These are phyloP conservation scores for Acer saccharum DNA, from an alignment of 345 rosid species.

Conservation along the genomic window DNA sequence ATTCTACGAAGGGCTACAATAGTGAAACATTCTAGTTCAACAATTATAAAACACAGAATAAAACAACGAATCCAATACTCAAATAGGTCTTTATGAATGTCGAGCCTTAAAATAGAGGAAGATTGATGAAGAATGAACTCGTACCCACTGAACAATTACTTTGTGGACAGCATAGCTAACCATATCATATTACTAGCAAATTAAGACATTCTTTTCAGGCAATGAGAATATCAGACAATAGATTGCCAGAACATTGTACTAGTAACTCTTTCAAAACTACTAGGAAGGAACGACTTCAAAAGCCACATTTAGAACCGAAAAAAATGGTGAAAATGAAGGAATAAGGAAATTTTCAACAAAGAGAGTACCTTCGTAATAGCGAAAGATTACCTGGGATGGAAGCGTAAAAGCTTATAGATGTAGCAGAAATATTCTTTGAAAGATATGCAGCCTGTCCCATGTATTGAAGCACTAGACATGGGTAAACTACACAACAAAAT, in stretches of 20 bases:
- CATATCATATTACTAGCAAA: not conserved
- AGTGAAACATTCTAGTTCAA: not conserved
- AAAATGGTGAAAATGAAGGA: conserved; percentile 13
- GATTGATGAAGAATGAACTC: not conserved
- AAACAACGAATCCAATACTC: not conserved
- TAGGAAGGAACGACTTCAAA: not conserved
- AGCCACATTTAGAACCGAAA: not conserved
- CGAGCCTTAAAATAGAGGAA: not conserved
- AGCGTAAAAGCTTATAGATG: conserved; percentile 67
- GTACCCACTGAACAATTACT: not conserved
- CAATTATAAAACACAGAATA: not conserved
- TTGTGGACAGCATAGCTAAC: not conserved
- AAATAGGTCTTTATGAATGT: not conserved
- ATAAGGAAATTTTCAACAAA: not conserved
- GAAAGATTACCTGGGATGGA: conserved; percentile 80
- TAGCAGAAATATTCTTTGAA: conserved; percentile 69
- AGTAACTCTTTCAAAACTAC: not conserved
- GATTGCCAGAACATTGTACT: not conserved
- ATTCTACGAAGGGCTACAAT: conserved; percentile 6
- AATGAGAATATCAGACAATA: not conserved
- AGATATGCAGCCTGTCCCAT: conserved; percentile 98
- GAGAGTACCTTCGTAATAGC: not conserved
- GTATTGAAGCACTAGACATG: conserved; percentile 96
- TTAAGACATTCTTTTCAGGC: not conserved
- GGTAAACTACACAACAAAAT: conserved; percentile 71